Base-by-base conservation (phyloP, 2,329 filamentous ascomycete species). In the Helotiales sp. region DNA sequence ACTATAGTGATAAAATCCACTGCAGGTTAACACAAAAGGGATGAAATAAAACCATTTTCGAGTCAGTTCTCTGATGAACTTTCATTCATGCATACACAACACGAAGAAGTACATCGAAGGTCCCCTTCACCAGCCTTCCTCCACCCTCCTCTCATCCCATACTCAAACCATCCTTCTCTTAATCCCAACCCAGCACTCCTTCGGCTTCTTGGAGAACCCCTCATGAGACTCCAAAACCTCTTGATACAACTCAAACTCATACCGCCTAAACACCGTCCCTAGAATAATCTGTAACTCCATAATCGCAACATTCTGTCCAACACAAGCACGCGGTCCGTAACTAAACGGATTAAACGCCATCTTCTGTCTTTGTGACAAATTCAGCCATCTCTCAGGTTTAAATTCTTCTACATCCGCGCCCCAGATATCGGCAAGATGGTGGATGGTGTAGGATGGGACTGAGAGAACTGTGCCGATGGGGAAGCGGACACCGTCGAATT, bases 261-360 rank as follows among this genome's bases (percentile, higher is more conserved):
- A 87, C 56, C 83, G 71, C 46, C 80, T 74, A 69, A 85, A 85
- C 22, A 85, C 79, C 7, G 90, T 91, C 0, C 81, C 82, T 2
- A 86, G 84, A 60, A 95, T 95, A 34, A 93, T 79, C 69, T 88
- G 88, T 76, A 96, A 79, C 73, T 96, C 90, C 89, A 96, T 93
- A 78, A 95, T 90, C 0, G 91, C 91, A 5, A 96, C 87, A 60
- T 95, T 95, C 34, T 90, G 75, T 0, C 90, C 90, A 0, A 95
- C 89, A 57, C 88, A 91, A 0, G 86, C 81, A 5, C 88, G 74
- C 0, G 88, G 86, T 0, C 88, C 88, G 34, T 85, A 77, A 61
- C 86, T 90, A 68, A 95, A 95, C 0, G 88, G 88, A 44, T 90
- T 88, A 54, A 91, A 91, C 0, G 86, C 85, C 22, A 82, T 83